Base-by-base conservation (phyloP, 345 rosid genomes). In the Litchi chinensis region DNA sequence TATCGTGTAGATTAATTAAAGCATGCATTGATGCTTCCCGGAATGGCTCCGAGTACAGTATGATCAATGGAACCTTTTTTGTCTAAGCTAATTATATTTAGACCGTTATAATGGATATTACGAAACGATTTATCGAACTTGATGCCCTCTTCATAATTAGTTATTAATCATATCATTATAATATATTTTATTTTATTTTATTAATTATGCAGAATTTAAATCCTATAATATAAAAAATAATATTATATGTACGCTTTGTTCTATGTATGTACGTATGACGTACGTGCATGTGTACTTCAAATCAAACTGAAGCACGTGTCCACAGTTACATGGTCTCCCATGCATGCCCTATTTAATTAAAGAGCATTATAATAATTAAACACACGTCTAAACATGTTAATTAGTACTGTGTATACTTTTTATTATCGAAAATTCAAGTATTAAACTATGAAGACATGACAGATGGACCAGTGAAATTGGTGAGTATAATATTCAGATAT, bases 281-380 rank as follows among this genome's bases (percentile, higher is more conserved):
- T 85, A 85, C 87, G 65, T 79, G n/a, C 77, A 79, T 79, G 77
- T 79, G 83, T 82, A 85, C 81, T 40, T 79, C 75, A n/a, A 79
- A 79, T 79, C 10, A 65, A 63, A 43, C 63, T 11, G 10, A 67
- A 65, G 79, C 81, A 82, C 79, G 71, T 82, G 82, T 57, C 75
- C 70, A 24, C 5, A 10, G 40, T 22, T 68, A 72, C 75, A 68
- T 77, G 75, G n/a, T 46, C 26, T n/a, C 13, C 28, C 67, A 63
- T 18, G 69, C 68, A 43, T 15, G 64, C 54, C 28, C 28, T 60
- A 21, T 10, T 60, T 60, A 60, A 60, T 60, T 60, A 9, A 59
- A 1, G 11, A 46, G 37, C 1, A 32, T 32, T 32, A 13, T 32
- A n/a, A 62, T 46, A 26, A 15, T 70, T 6, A 4, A 37, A 32